Evolutionary conservation across 2,329 filamentous ascomycete genomes (phyloP), one percentile per base, ranked within the genome.

Genomic region (Scedosporium boydii): DNA sequence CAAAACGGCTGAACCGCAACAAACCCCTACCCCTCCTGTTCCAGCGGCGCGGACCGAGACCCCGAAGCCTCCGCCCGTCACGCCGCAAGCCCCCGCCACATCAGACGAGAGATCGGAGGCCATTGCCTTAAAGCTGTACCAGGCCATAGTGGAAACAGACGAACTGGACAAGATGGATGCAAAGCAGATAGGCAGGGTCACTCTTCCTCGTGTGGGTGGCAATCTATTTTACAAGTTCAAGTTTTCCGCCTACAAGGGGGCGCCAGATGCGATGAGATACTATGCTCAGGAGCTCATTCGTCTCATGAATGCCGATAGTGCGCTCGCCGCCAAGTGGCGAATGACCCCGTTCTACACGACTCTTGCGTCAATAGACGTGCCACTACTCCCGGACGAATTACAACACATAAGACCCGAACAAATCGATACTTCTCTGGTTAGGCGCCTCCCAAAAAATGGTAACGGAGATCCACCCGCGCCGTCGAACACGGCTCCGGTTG

Each of bases 151-250:
- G 60, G 16, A 63, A 56, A 21, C 48, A 57, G 14, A 62, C 9
- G 53, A 65, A 27, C 26, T 58, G 29, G 56, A 63, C 10, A 65
- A 62, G 9, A 38, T 38, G 34, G 34, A 38, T 38, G 34, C 34
- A 14, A 38, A 38, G 10, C 34, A 38, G 10, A 73, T 67, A 44
- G 67, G 63, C 5, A 69, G 69, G 0, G 58, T 73, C 21, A 70
- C 62, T 21, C 42, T 66, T 4, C 61, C 59, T 3, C 60, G 58
- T 10, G 62, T 71, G 0, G 61, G 73, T 23, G 72, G 70, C 56
- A 69, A 67, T n/a, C 34, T 76, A 2, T 76, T 73, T 64, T 71
- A 71, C 21, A 62, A 60, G 23, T 73, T 73, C 65, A 69, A 65
- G 34, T 72, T 76, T 29, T 72, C 72, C 6, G 66, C 46, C 7